These are phyloP conservation scores for Laburnicola sp. DNA, from an alignment of 2,329 filamentous ascomycete species.

Conservation along the genomic window DNA sequence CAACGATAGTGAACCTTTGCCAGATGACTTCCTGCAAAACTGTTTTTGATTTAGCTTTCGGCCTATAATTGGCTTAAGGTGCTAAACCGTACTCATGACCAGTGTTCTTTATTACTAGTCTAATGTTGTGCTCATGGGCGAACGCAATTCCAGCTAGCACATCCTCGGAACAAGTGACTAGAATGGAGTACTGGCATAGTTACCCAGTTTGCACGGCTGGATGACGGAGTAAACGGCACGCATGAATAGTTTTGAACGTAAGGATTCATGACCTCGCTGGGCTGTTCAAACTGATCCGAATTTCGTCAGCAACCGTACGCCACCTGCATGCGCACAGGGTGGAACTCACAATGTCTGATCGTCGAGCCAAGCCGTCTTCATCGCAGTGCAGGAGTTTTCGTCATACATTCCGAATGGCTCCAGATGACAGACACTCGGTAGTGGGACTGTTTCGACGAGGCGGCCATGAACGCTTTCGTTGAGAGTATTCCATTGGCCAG, in stretches of 20 bases:
- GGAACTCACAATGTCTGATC: no score
- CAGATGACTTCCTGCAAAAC: conserved; percentile 6
- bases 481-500: no score
- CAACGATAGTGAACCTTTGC: not conserved
- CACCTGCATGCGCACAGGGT: no score
- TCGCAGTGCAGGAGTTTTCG: no score
- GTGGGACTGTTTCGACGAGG: no score
- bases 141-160: conserved; percentile 12
- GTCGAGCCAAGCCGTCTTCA: no score
- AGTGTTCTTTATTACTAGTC: conserved; percentile 18
- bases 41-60: not conserved
- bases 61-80: not conserved
- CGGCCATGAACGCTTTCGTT: no score
- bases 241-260: conserved; percentile 46
- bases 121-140: conserved; percentile 13
- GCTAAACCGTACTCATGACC: conserved; percentile 13
- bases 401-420: no score
- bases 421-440: no score
- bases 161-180: conserved; percentile 21
- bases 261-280: conserved; percentile 48
- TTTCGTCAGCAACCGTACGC: no score
- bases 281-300: no score
- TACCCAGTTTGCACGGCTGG: conserved; percentile 29
- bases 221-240: conserved; percentile 28
- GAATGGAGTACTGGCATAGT: conserved; percentile 29